Percentiles rank a stretch among this genome's conserved stretches.
Conservation (phyloP, 129 eudicot species). For the Flaveria trinervia region DNA sequence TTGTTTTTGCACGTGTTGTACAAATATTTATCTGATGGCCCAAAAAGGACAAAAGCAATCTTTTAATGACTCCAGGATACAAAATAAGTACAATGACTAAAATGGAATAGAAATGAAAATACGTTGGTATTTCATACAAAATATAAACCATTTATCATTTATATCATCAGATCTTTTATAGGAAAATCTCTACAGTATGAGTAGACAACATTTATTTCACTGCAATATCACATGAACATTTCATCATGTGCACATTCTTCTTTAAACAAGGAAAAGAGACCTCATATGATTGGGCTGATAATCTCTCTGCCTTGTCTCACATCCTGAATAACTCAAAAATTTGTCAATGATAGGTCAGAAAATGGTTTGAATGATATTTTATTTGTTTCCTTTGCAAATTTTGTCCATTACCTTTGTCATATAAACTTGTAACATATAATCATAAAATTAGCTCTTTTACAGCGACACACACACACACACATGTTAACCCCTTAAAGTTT, state of each 20-base stretch:
- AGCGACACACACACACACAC: not conserved
- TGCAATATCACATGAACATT: not conserved
- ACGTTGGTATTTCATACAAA: not conserved
- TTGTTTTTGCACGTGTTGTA: too few relatives aligned
- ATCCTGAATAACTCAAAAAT: not conserved
- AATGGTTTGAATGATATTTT: too few relatives aligned
- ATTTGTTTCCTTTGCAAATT: too few relatives aligned
- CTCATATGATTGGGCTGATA: not conserved
- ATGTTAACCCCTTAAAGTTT: not conserved
- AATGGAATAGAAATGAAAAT: not conserved
- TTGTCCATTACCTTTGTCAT: not conserved
- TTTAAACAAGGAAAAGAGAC: not conserved
- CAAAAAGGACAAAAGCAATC: not conserved
- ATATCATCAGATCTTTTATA: not conserved
- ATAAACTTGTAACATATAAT: not conserved
- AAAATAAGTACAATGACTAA: not conserved
- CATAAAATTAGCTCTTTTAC: not conserved
- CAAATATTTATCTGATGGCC: too few relatives aligned
- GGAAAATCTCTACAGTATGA: slow-evolving; percentile 1
- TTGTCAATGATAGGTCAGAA: too few relatives aligned
- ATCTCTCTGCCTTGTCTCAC: not conserved
- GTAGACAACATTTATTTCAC: not conserved
- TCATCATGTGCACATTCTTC: not conserved
- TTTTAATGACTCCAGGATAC: not conserved
- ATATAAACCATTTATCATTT: not conserved